phyloP scores from a whole-genome alignment of 495 filamentous ascomycete species.

The Neurospora terricola region DNA sequence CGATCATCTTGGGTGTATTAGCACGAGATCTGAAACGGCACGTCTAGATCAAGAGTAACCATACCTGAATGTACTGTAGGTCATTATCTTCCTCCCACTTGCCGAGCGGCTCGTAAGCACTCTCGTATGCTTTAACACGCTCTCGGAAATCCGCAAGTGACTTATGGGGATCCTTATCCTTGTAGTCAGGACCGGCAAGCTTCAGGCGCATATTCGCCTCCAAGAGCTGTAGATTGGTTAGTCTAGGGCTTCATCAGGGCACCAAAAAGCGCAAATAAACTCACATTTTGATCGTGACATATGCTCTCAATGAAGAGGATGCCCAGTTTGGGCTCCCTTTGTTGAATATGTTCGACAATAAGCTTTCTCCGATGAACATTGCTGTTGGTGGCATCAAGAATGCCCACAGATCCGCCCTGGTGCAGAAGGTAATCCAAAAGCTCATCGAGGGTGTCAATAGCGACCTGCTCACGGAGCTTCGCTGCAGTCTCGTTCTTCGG shows the following conservation, averaged over 20 bases:
- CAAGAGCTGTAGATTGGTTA: constrained; percentile 43
- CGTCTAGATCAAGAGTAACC: neutral
- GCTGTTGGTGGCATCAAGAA: constrained; percentile 95
- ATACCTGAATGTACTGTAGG: constrained; percentile 79
- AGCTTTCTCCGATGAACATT: constrained; percentile 75
- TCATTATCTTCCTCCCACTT: constrained; percentile 81
- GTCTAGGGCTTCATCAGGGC: neutral
- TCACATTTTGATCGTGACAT: constrained; percentile 64
- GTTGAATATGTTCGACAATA: constrained; percentile 71
- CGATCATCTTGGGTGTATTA: constrained; percentile 62
- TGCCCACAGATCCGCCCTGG: constrained; percentile 84
- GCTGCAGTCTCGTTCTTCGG: constrained; percentile 76
- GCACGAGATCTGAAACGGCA: neutral
- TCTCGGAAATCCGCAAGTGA: constrained; percentile 87
- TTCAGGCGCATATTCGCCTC: constrained; percentile 98
- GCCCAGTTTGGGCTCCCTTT: constrained; percentile 74
- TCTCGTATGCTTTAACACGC: constrained; percentile 86
- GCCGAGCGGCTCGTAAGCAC: constrained; percentile 83
- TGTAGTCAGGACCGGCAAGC: constrained; percentile 94
- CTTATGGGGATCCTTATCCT: constrained; percentile 73
- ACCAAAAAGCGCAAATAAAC: constrained; percentile 4
- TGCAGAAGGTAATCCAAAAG: constrained; percentile 78
- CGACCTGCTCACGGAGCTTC: constrained; percentile 79
- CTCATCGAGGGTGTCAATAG: constrained; percentile 86
- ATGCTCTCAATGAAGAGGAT: constrained; percentile 91